A percentile compares a stretch with the other conserved stretches of the same genome.
Evolutionary conservation across 2,329 filamentous ascomycete species (phyloP).

Genomic region (Pseudogymnoascus sp.): DNA sequence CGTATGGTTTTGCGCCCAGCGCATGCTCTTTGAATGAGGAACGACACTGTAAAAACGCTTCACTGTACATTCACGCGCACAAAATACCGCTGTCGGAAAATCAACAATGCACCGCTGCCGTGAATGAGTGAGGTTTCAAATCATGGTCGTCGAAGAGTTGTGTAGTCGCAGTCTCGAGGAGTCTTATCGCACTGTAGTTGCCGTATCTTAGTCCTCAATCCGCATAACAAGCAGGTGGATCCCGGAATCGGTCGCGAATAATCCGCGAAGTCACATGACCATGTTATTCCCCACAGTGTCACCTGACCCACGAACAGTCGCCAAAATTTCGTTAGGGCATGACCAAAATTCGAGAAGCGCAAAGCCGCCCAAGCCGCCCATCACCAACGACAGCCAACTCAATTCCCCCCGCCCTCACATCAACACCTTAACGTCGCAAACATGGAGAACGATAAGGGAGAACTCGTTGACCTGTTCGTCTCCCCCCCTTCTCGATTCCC

Average conservation of each 20-base stretch:
- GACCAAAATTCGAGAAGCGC: conserved; percentile 8
- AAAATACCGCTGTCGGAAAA: background rate
- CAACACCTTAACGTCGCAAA: conserved; percentile 40
- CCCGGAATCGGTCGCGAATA: conserved; percentile 6
- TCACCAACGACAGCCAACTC: conserved; percentile 12
- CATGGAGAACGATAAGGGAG: conserved; percentile 99
- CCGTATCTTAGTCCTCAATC: background rate
- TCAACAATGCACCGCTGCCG: background rate
- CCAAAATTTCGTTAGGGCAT: conserved; percentile 8
- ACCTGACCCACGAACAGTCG: conserved; percentile 9
- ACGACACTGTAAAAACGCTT: conserved; percentile 16
- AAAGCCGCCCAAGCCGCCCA: conserved; percentile 6
- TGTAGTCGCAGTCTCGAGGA: background rate
- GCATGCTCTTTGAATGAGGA: conserved; percentile 17
- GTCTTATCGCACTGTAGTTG: background rate
- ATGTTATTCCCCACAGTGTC: background rate
- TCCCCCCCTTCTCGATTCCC: background rate
- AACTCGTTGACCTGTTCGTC: conserved; percentile 96
- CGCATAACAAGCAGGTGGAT: background rate
- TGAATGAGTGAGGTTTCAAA: background rate
- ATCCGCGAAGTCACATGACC: conserved; percentile 6
- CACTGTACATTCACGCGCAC: background rate
- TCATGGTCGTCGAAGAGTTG: background rate
- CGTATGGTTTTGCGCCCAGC: conserved; percentile 17
- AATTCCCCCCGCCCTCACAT: conserved; percentile 24